phyloP scores from a whole-genome alignment of 2,329 filamentous ascomycete species.

The Trichoderma sp. region DNA sequence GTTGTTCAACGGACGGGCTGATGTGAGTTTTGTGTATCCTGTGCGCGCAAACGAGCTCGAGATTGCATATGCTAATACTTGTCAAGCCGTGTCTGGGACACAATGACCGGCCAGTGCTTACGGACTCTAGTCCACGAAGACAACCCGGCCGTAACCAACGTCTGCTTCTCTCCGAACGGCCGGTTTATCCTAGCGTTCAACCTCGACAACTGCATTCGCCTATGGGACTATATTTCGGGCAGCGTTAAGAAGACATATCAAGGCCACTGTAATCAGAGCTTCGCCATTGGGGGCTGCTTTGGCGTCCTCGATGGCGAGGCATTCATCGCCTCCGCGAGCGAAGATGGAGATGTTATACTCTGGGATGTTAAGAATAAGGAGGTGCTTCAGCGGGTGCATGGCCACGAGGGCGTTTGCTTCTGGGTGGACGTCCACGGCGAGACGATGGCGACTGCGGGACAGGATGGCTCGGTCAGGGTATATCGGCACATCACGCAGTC shows the following conservation, averaged over 20 bases:
- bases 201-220: constrained; percentile 80
- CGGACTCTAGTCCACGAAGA: constrained; percentile 95
- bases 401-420: constrained; percentile 58
- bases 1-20: constrained; percentile 85
- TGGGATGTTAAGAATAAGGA: constrained; percentile 91
- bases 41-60: not conserved
- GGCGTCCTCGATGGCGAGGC: constrained; percentile 50
- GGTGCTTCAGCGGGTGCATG: constrained; percentile 64
- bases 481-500: constrained; percentile 37
- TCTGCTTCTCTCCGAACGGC: constrained; percentile 91
- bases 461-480: constrained; percentile 52
- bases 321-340: constrained; percentile 80
- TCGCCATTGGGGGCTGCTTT: constrained; percentile 81
- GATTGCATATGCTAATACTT: not conserved
- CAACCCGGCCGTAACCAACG: constrained; percentile 82
- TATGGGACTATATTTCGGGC: constrained; percentile 94
- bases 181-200: constrained; percentile 90
- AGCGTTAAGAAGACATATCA: constrained; percentile 96
- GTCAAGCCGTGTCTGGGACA: constrained; percentile 83
- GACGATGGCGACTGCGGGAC: constrained; percentile 55
- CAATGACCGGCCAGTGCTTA: constrained; percentile 88
- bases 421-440: constrained; percentile 61
- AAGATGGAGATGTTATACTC: constrained; percentile 78
- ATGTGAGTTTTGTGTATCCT: constrained; percentile 53
- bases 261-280: constrained; percentile 80